phyloP scores from a whole-genome alignment of 2,329 filamentous ascomycete species.

The Apiospora rasikravindrae region DNA sequence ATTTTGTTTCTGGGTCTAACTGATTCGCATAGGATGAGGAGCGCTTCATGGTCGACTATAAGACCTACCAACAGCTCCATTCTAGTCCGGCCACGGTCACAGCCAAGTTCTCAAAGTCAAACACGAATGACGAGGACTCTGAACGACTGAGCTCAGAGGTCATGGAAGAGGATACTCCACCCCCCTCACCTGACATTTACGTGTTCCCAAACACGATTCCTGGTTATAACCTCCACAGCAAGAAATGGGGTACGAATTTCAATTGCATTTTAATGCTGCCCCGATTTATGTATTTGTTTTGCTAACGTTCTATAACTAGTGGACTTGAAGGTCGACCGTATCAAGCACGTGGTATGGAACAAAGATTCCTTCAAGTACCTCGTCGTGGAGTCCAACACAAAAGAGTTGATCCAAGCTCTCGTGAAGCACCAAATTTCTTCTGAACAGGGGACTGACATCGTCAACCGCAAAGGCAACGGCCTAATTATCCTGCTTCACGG shows the following conservation, averaged over 20 bases:
- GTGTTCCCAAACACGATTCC: background rate
- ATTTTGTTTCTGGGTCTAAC: background rate
- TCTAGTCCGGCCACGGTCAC: background rate
- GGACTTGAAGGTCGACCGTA: conserved; percentile 38
- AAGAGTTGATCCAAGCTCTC: conserved; percentile 57
- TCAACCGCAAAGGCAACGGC: conserved; percentile 37
- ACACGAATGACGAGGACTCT: background rate
- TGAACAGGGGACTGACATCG: conserved; percentile 17
- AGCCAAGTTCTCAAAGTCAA: background rate
- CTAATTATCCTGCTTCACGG: conserved; percentile 48
- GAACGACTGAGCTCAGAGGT: background rate
- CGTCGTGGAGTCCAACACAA: conserved; percentile 54
- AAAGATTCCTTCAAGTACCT: conserved; percentile 53
- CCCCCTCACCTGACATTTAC: background rate
- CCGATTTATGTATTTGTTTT: background rate
- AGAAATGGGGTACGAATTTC: background rate
- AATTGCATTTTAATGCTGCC: background rate
- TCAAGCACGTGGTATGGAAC: conserved; percentile 53
- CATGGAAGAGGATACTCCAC: background rate
- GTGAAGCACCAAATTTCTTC: conserved; percentile 15
- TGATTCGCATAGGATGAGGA: background rate
- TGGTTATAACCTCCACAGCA: background rate
- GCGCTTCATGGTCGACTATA: background rate
- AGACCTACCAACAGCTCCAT: background rate
- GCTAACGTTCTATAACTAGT: background rate